Evolutionary conservation across 345 rosid genomes (phyloP).

Genomic region (Carallia brachiata): DNA sequence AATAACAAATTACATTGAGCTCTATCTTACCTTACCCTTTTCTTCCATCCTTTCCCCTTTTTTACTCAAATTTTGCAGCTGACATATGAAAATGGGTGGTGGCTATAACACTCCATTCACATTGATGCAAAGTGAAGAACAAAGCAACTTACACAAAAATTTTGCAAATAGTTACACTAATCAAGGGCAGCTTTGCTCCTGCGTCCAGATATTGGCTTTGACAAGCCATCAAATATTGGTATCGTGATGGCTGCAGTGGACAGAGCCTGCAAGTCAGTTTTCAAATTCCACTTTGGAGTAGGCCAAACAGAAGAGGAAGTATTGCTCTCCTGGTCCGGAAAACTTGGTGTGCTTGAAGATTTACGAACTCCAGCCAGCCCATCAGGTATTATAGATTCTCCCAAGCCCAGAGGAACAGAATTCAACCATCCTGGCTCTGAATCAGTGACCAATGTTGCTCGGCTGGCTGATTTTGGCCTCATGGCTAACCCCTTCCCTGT

Average conservation of each 20-base stretch:
- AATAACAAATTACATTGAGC: no score
- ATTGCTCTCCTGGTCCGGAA: slow-evolving; percentile 53
- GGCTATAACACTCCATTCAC: no score
- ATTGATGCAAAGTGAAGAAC: no score
- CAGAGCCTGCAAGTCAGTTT: slow-evolving; percentile 58
- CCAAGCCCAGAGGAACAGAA: slow-evolving; percentile 35
- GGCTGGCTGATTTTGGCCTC: slow-evolving; percentile 59
- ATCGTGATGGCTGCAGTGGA: slow-evolving; percentile 47
- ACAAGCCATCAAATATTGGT: slow-evolving; percentile 79
- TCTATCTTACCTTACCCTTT: slow-evolving; percentile 1
- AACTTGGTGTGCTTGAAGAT: slow-evolving; percentile 71
- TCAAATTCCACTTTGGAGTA: slow-evolving; percentile 57
- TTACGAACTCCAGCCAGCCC: slow-evolving; percentile 53
- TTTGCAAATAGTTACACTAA: slow-evolving; percentile 23
- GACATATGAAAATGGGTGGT: no score
- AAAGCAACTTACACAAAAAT: no score
- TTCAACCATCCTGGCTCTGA: slow-evolving; percentile 41
- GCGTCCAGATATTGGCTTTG: slow-evolving; percentile 62
- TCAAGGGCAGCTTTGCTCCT: slow-evolving; percentile 80
- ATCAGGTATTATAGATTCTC: slow-evolving; percentile 38
- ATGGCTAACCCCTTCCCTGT: slow-evolving; percentile 64
- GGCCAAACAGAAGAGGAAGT: slow-evolving; percentile 44
- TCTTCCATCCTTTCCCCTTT: no score
- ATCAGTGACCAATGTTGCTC: slow-evolving; percentile 32
- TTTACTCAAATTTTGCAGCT: no score